These are phyloP conservation scores for Coelastrella sp. DNA, from an alignment of 139 green algal species.

Conservation along the genomic window DNA sequence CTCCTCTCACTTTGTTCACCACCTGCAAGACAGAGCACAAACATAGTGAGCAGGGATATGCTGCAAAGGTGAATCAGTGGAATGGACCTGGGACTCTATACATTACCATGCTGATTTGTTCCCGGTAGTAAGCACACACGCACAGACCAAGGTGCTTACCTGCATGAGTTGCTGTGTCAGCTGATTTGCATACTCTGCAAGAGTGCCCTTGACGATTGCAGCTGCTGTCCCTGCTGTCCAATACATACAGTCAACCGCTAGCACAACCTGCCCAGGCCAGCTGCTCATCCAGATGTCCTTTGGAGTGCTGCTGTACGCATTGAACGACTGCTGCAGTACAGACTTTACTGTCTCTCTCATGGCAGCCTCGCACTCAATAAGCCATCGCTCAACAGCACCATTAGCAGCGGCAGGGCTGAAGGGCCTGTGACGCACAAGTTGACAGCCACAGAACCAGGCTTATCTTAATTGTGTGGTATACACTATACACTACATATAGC, in stretches of 20 bases:
- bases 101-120: no score
- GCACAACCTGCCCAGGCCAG: constrained; percentile 73
- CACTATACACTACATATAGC: no score
- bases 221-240: constrained; percentile 77
- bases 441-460: no score
- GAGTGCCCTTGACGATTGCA: constrained; percentile 61
- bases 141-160: no score
- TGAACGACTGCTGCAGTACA: constrained; percentile 58
- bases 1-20: constrained; percentile 69
- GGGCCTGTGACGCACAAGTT: constrained; percentile 19
- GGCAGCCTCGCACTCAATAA: constrained; percentile 80
- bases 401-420: constrained; percentile 76
- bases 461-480: no score
- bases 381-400: constrained; percentile 80
- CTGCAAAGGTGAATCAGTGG: no score
- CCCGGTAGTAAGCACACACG: no score
- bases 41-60: no score
- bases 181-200: constrained; percentile 70
- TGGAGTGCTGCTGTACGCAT: constrained; percentile 69
- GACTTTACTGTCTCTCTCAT: constrained; percentile 76
- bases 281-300: constrained; percentile 67
- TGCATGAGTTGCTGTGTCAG: constrained; percentile 79
- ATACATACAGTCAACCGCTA: constrained; percentile 76
- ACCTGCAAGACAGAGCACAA: constrained; percentile 46
- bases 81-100: no score